Conservation (phyloP, 2,329 filamentous ascomycete species). For the Penicillium sp. region DNA sequence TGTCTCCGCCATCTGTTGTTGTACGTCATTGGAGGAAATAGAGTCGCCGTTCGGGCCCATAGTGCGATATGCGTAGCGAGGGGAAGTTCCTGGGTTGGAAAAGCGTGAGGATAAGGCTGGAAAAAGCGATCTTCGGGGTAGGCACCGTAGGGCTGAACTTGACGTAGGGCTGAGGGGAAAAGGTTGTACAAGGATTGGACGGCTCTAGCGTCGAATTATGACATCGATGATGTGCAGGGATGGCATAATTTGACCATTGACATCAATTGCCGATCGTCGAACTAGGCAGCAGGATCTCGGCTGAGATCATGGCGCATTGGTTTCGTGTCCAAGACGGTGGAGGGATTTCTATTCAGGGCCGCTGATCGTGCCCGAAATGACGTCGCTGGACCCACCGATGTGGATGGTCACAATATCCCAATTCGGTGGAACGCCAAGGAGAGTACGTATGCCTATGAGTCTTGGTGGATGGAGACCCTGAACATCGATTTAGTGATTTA, state of each 20-base stretch:
- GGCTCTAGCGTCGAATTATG: conserved; percentile 5
- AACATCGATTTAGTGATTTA: too few species aligned
- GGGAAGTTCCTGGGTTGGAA: background rate
- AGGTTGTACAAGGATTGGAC: background rate
- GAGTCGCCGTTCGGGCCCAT: conserved; percentile 8
- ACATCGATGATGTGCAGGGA: conserved; percentile 5
- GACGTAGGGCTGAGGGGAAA: conserved; percentile 20
- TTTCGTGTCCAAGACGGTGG: conserved; percentile 4
- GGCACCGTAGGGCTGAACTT: conserved; percentile 19
- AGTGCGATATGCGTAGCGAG: background rate
- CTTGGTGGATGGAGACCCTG: too few species aligned
- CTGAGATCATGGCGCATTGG: conserved; percentile 13
- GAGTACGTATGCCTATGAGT: too few species aligned
- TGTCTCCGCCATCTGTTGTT: background rate
- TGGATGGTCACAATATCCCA: background rate
- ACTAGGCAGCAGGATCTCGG: conserved; percentile 11
- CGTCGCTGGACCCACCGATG: conserved; percentile 15
- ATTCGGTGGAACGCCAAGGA: background rate
- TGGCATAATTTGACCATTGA: background rate
- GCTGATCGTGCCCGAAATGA: conserved; percentile 18
- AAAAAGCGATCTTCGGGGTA: background rate
- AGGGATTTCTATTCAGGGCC: background rate
- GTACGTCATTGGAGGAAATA: background rate
- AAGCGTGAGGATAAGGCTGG: background rate
- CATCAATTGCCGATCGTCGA: background rate